Base-by-base conservation (phyloP, 1,284 basidiomycete species). In the Malassezia psittaci region DNA sequence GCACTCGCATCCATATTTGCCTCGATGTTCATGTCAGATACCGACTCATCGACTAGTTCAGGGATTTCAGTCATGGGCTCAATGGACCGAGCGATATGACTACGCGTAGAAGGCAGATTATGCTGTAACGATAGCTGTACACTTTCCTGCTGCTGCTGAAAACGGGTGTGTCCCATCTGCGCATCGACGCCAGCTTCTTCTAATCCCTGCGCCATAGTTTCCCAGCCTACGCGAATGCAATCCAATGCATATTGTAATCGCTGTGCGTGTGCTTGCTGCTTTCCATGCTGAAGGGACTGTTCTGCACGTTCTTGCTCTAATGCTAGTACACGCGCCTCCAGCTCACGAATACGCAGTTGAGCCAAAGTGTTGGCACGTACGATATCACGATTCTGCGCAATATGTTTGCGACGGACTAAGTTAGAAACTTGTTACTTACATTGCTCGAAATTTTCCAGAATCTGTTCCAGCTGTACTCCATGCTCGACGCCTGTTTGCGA, bases 311-410 rank as follows among this genome's bases (percentile, higher is more conserved):
- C 68, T 11, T 53, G 49, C 48, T 73, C 70, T 8, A 73, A 57
- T 11, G 46, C 33, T 7, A 66, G 60, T 5, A 73, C 60, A 29
- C 65, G 63, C 36, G 59, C 53, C 51, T 73, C 70, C 21, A 73
- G 58, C 48, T 73, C 70, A 16, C 69, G 63, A 32, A 68, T 65
- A 24, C 69, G 65, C 34, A 68, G 43, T 45, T 69, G 66, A 0
- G 60, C 53, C 0, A 64, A 37, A 15, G 70, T 62, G 34, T 73
- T 73, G 44, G 64, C 54, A 48, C 68, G 71, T 52, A 73, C 71
- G 54, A 73, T 65, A 38, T 73, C 68, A 34, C 70, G 58, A 43
- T 73, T 73, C 46, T 73, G 70, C 11, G 67, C 61, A 13, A 71
- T 68, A 51, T 73, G 70, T 55, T 73, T 73, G 16, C 70, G 68